phyloP scores from a whole-genome alignment of 1,284 basidiomycete species.

The Leucoagaricus sp. region DNA sequence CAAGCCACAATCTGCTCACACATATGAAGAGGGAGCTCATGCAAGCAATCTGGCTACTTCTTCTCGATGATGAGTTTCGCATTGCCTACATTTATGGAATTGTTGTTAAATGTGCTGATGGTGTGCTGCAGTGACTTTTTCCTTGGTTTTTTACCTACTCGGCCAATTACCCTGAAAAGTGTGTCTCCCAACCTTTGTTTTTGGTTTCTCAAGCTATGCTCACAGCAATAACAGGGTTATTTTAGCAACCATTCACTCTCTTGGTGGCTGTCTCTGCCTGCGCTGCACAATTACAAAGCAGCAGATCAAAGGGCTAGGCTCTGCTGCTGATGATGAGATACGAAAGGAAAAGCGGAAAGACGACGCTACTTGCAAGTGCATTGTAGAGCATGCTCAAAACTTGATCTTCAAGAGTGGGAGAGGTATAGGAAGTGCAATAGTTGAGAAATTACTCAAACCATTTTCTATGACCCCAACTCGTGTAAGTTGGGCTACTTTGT shows the following conservation, averaged over 20 bases:
- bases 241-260: neutral
- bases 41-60: conserved; percentile 23
- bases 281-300: conserved; percentile 3
- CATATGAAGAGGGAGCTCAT: conserved; percentile 22
- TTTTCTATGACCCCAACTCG: neutral
- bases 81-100: conserved; percentile 28
- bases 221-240: neutral
- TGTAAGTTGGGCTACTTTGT: neutral
- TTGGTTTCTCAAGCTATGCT: neutral
- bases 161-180: conserved; percentile 34
- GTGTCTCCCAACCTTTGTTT: conserved; percentile 5
- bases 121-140: neutral
- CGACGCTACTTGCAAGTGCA: neutral
- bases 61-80: conserved; percentile 27
- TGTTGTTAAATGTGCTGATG: neutral
- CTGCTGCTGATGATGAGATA: neutral
- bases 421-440: neutral
- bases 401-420: conserved; percentile 12
- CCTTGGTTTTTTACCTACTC: conserved; percentile 26
- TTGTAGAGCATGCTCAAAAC: neutral
- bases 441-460: neutral
- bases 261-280: neutral
- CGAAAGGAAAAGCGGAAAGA: neutral
- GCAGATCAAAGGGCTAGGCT: conserved; percentile 13
- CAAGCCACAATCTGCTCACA: too few relatives aligned